Base-by-base conservation (phyloP, 495 filamentous ascomycete genomes). In the Halenospora varia region DNA sequence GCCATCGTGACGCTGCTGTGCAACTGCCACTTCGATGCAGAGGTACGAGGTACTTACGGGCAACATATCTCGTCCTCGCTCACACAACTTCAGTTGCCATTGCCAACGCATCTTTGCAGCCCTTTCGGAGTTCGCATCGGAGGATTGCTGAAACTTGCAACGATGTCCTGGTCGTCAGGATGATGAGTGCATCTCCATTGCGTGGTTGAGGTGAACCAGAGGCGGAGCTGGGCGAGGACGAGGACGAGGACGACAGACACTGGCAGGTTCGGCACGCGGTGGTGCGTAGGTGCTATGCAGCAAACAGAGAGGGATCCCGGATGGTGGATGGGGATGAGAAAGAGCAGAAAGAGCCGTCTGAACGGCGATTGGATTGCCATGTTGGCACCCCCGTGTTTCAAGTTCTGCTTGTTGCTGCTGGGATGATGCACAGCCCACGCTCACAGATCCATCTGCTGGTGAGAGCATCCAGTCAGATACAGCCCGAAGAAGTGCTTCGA, bases 1-100 rank as follows among this genome's bases (percentile, higher is more conserved):
- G 51, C 56, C 53, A 60, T 55, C 46, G 60, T 62, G 57, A 58
- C 46, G 53, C 39, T 55, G 63, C 41, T 18, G 63, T 66, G 60
- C 41, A 60, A 66, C 60, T 47, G 29, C 35, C 41, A 65, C 24
- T 64, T 57, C 53, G 49, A 59, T 58, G 53, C 22, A 55, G 61
- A 56, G 53, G 45, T 58, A 57, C 52, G 57, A 26, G 35, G 44
- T 56, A 61, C 54, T 29, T 48, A 29, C 44, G 42, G 53, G 25
- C 25, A 25, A 17, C 29, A 25, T 20, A 10, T 20, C 41, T 17
- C 59, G 46, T 56, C 24, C 3, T n/a, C n/a, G 20, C 42, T 26
- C 23, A 29, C 22, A 35, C 24, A 17, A 44, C 42, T 25, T 29
- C 44, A 29, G 23, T 23, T 35, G 26, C 45, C 48, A 22, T 24